A percentile compares a stretch with the other conserved stretches of the same genome.
phyloP scores from a whole-genome alignment of 2,329 filamentous ascomycete genomes.

The Penicillium sp. region DNA sequence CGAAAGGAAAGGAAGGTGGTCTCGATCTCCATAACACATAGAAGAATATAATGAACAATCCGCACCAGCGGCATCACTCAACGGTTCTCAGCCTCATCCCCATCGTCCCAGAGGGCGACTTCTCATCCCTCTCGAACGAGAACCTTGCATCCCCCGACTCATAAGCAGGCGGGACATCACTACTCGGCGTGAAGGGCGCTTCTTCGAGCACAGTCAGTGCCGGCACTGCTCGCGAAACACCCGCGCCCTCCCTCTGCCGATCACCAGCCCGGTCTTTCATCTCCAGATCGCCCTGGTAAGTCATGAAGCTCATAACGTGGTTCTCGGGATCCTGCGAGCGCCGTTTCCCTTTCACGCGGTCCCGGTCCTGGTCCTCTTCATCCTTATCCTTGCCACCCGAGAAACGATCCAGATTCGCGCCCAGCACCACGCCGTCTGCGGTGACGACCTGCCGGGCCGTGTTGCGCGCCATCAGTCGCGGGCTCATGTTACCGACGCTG shows the following conservation, averaged over 20 bases:
- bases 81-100: not conserved
- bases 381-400: not conserved
- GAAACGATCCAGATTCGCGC: constrained; percentile 26
- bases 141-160: constrained; percentile 2
- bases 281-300: constrained; percentile 15
- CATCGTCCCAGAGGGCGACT: constrained; percentile 14
- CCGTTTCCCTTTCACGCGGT: no score
- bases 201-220: not conserved
- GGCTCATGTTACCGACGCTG: not conserved
- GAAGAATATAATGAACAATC: no score
- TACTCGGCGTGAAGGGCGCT: not conserved
- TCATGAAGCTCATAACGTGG: constrained; percentile 32
- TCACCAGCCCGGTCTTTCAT: no score
- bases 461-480: not conserved
- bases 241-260: no score
- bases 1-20: no score
- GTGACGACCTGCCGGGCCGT: constrained; percentile 20
- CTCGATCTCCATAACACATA: no score
- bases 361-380: not conserved
- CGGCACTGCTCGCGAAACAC: not conserved
- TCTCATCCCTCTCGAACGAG: constrained; percentile 5
- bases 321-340: constrained; percentile 1
- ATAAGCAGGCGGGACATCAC: constrained; percentile 18
- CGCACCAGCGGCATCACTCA: no score
- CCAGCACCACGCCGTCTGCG: constrained; percentile 27